These are phyloP conservation scores for Hymenoscyphus fructigenus DNA, from an alignment of 2,329 filamentous ascomycete species.

Conservation along the genomic window DNA sequence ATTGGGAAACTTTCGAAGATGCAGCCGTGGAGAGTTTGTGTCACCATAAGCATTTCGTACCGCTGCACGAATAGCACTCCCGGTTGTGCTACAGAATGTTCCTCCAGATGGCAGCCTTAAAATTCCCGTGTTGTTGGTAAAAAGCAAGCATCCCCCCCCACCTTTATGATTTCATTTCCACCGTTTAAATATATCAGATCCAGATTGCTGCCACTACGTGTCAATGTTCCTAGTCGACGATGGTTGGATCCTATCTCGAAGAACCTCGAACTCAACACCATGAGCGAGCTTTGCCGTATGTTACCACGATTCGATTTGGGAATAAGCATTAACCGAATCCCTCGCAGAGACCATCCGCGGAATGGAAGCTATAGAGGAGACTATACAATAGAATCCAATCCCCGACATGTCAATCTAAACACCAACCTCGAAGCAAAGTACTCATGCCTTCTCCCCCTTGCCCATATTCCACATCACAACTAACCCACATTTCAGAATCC, in stretches of 20 bases:
- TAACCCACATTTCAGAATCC: slow-evolving; percentile 41
- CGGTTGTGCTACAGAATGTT: background rate
- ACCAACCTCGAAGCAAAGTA: slow-evolving; percentile 25
- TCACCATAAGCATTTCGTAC: background rate
- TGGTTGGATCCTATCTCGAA: background rate
- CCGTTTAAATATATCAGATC: background rate
- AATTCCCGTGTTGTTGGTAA: background rate
- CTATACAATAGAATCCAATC: slow-evolving; percentile 16
- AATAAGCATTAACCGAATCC: background rate
- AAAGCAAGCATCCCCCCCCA: background rate
- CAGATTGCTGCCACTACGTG: background rate
- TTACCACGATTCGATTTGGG: background rate
- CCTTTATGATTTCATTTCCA: background rate
- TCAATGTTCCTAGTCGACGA: background rate
- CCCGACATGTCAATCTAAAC: slow-evolving; percentile 23
- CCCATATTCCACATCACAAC: background rate
- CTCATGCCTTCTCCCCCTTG: background rate
- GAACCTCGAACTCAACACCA: background rate
- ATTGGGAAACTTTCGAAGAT: background rate
- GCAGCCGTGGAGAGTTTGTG: background rate
- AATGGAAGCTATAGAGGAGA: slow-evolving; percentile 20
- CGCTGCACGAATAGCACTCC: background rate
- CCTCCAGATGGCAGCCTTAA: background rate
- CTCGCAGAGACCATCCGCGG: slow-evolving; percentile 5
- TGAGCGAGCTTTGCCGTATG: background rate